phyloP scores from a whole-genome alignment of 2,329 filamentous ascomycete genomes.

The Fusarium gaditjirri region DNA sequence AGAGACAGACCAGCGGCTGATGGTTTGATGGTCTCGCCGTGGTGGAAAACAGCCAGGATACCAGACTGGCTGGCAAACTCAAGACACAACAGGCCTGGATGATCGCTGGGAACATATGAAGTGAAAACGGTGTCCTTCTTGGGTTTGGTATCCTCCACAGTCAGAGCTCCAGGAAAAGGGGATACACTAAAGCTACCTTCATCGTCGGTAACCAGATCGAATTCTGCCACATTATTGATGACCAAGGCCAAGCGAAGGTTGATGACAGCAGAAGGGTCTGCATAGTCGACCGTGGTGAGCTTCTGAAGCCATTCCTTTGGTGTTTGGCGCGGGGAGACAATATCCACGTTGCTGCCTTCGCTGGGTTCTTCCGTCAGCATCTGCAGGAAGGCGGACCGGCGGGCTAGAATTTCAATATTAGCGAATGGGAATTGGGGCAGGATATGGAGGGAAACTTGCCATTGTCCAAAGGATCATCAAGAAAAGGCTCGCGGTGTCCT shows the following conservation, averaged over 20 bases:
- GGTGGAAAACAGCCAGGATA: neutral
- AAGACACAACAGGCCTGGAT: neutral
- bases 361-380: no score
- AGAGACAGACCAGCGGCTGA: neutral
- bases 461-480: no score
- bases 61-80: neutral
- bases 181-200: fast-evolving
- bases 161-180: neutral
- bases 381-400: no score
- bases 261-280: neutral
- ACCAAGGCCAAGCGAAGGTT: neutral
- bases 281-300: neutral
- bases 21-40: neutral
- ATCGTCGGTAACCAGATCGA: neutral
- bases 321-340: neutral
- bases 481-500: no score
- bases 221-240: neutral
- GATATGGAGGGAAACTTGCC: no score
- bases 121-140: no score
- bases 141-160: neutral
- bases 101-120: no score
- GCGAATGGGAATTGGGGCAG: no score
- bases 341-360: no score
- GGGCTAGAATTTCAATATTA: no score
- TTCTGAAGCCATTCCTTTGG: neutral